Conservation (phyloP, 2,329 filamentous ascomycete species). For the Verticillium albo-atrum region DNA sequence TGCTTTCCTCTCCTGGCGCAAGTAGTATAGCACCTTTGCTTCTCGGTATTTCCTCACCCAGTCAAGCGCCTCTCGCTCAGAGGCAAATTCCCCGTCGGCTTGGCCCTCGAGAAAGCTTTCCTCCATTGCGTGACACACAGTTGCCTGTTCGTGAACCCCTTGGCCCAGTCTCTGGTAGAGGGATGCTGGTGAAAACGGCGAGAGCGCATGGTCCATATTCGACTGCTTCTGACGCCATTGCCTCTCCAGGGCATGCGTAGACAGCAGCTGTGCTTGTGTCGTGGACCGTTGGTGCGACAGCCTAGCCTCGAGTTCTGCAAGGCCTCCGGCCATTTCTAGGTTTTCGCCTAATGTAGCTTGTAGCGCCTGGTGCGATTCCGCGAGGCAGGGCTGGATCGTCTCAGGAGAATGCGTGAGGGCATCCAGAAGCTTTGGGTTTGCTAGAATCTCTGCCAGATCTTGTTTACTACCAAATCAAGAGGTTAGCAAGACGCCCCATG, state of each 20-base stretch:
- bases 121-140: slow-evolving; percentile 75
- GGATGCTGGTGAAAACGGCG: slow-evolving; percentile 79
- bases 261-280: slow-evolving; percentile 76
- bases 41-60: slow-evolving; percentile 82
- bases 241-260: slow-evolving; percentile 82
- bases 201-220: slow-evolving; percentile 81
- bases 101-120: slow-evolving; percentile 81
- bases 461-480: slow-evolving; percentile 54
- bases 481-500: not conserved
- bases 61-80: slow-evolving; percentile 78
- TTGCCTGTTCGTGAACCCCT: slow-evolving; percentile 77
- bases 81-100: slow-evolving; percentile 41
- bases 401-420: slow-evolving; percentile 66
- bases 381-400: slow-evolving; percentile 68
- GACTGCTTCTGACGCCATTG: slow-evolving; percentile 85
- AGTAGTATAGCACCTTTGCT: slow-evolving; percentile 71
- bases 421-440: slow-evolving; percentile 61
- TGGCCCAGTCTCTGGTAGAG: slow-evolving; percentile 78
- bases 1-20: slow-evolving; percentile 81
- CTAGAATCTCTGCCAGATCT: slow-evolving; percentile 68
- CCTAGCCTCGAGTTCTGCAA: slow-evolving; percentile 55
- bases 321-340: slow-evolving; percentile 60
- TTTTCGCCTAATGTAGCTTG: slow-evolving; percentile 66
- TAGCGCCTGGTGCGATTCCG: slow-evolving; percentile 60
- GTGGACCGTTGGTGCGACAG: slow-evolving; percentile 59